Conservation (phyloP, 108 stramenopile genomes). For the Cyclostephanos invisitatus region DNA sequence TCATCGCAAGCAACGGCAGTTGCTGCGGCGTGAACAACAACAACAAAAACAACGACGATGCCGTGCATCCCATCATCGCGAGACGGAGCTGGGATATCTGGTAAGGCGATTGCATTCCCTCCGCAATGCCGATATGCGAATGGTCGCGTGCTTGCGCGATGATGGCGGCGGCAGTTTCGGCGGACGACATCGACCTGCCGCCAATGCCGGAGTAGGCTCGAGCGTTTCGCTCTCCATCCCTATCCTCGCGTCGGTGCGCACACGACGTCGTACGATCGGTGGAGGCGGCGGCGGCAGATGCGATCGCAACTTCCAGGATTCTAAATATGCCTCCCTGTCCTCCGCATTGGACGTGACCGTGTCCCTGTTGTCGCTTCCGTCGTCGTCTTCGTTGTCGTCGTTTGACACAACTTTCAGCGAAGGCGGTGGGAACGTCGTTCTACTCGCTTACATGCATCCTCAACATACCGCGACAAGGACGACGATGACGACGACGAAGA, state of each 20-base stretch:
- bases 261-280: conserved; percentile 22
- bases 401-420: neutral
- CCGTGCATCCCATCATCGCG: neutral
- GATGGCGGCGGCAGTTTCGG: conserved; percentile 10
- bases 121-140: conserved; percentile 25
- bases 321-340: conserved; percentile 12
- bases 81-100: neutral
- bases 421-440: conserved; percentile 19
- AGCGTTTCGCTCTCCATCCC: neutral
- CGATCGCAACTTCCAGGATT: conserved; percentile 4
- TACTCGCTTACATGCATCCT: conserved; percentile 33
- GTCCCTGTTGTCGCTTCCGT: neutral
- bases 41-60: too few species aligned
- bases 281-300: neutral
- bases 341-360: conserved; percentile 44
- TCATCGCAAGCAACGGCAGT: conserved; percentile 9
- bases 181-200: neutral
- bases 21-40: conserved; percentile 1
- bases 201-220: neutral
- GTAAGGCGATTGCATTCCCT: conserved; percentile 31
- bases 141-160: conserved; percentile 31
- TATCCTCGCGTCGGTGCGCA: conserved; percentile 1
- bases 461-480: neutral
- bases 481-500: neutral
- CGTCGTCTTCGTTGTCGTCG: neutral